Conservation (phyloP, 768 basidiomycete species). For the Vararia minispora region DNA sequence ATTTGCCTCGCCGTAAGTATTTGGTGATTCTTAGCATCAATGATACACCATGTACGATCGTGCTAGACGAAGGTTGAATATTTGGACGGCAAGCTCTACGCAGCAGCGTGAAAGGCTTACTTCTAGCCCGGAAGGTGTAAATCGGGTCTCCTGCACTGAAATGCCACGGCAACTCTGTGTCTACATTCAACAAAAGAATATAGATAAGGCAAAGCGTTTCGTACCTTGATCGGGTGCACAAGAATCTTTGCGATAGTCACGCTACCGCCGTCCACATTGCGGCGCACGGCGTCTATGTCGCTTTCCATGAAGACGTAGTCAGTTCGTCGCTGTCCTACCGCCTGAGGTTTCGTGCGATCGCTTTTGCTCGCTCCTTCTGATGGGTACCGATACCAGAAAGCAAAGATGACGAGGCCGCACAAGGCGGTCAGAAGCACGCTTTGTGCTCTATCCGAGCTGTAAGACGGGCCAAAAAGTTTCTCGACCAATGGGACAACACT, state of each 20-base stretch:
- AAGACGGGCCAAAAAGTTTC: too few species aligned
- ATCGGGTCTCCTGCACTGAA: not conserved
- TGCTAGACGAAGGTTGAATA: too few species aligned
- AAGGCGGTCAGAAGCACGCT: too few species aligned
- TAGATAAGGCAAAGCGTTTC: too few species aligned
- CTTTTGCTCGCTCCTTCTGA: too few species aligned
- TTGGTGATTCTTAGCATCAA: constrained; percentile 39
- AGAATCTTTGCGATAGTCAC: constrained; percentile 1
- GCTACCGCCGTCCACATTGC: not conserved
- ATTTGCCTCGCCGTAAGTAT: constrained; percentile 62
- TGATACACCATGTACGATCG: constrained; percentile 62
- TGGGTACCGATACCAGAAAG: too few species aligned
- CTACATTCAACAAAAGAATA: too few species aligned
- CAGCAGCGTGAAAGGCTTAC: not conserved
- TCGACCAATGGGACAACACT: too few species aligned
- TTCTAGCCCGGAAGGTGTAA: constrained; percentile 1
- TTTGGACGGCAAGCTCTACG: too few species aligned
- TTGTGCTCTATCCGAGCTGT: too few species aligned
- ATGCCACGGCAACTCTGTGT: constrained; percentile 3
- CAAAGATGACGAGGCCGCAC: too few species aligned
- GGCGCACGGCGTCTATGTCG: not conserved
- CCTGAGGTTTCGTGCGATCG: too few species aligned
- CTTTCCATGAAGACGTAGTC: not conserved
- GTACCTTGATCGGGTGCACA: constrained; percentile 4
- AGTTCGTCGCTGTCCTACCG: not conserved